Evolutionary conservation across 441 rosid species (phyloP).

Genomic region (Erysimum cheiri): DNA sequence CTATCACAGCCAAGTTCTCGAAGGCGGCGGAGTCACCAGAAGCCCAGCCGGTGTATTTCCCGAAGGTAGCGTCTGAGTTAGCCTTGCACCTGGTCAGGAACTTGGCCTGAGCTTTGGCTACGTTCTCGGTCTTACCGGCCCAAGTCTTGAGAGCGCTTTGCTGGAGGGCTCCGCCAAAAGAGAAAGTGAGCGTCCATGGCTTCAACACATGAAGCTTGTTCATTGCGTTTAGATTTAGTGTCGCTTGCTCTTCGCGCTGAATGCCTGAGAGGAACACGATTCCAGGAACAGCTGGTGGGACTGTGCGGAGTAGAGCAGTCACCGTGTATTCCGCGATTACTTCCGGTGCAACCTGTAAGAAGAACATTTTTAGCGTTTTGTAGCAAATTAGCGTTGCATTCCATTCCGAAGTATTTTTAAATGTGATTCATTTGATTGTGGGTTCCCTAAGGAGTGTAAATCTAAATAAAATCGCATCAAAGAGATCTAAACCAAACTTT

Average conservation of each 20-base stretch:
- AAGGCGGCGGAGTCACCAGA: constrained; percentile 74
- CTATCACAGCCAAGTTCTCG: constrained; percentile 81
- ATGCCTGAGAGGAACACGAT: constrained; percentile 89
- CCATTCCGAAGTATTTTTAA: neutral
- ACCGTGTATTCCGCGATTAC: constrained; percentile 79
- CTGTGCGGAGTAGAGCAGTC: constrained; percentile 77
- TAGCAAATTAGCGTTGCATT: neutral
- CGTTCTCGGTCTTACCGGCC: constrained; percentile 83
- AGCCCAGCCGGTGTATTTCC: constrained; percentile 63
- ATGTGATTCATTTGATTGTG: neutral
- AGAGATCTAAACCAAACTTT: neutral
- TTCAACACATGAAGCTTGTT: constrained; percentile 75
- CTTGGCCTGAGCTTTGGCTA: constrained; percentile 69
- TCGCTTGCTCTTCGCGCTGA: constrained; percentile 93
- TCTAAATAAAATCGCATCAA: neutral
- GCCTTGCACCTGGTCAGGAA: constrained; percentile 81
- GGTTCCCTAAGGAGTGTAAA: neutral
- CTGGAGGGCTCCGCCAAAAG: constrained; percentile 92
- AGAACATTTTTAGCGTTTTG: neutral
- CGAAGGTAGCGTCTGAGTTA: constrained; percentile 87
- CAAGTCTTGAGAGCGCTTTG: constrained; percentile 93
- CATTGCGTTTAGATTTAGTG: constrained; percentile 84
- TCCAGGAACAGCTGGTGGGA: constrained; percentile 91
- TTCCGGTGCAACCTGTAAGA: constrained; percentile 63
- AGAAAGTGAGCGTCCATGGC: constrained; percentile 94